Evolutionary conservation across 306 rosid species (phyloP).

Genomic region (Quercus aquifolioides): DNA sequence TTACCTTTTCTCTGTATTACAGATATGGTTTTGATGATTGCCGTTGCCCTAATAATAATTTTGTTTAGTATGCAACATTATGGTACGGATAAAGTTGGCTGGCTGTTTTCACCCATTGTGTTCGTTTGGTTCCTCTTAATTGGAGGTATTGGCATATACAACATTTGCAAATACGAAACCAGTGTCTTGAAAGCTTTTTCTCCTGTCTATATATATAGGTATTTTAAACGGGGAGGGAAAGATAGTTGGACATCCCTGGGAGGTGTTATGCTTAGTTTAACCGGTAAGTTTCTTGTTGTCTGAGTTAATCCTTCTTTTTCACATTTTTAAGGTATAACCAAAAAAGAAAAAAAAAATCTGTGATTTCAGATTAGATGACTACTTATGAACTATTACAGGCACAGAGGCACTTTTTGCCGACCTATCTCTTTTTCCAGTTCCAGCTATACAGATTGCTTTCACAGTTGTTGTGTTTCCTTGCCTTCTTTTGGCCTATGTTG

Average conservation of each 20-base stretch:
- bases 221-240: constrained; percentile 71
- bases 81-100: constrained; percentile 93
- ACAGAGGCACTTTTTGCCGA: constrained; percentile 99
- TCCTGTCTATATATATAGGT: constrained; percentile 76
- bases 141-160: constrained; percentile 90
- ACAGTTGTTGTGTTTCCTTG: constrained; percentile 90
- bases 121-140: constrained; percentile 90
- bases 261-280: constrained; percentile 92
- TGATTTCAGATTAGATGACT: neutral
- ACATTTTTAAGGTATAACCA: neutral
- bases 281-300: constrained; percentile 49
- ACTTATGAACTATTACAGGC: constrained; percentile 55
- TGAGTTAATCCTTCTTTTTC: neutral
- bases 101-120: constrained; percentile 98
- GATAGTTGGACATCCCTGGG: constrained; percentile 92
- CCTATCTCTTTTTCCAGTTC: constrained; percentile 91
- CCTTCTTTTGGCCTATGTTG: constrained; percentile 92
- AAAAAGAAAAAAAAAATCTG: too few relatives aligned
- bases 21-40: constrained; percentile 86
- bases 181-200: constrained; percentile 77
- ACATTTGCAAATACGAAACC: constrained; percentile 75
- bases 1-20: constrained; percentile 26
- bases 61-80: constrained; percentile 93
- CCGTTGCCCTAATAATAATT: constrained; percentile 73
- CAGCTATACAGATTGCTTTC: constrained; percentile 91